A percentile compares a stretch with the other conserved stretches of the same genome.
phyloP scores from a whole-genome alignment of 768 basidiomycete genomes.

The Lentinula raphanica region DNA sequence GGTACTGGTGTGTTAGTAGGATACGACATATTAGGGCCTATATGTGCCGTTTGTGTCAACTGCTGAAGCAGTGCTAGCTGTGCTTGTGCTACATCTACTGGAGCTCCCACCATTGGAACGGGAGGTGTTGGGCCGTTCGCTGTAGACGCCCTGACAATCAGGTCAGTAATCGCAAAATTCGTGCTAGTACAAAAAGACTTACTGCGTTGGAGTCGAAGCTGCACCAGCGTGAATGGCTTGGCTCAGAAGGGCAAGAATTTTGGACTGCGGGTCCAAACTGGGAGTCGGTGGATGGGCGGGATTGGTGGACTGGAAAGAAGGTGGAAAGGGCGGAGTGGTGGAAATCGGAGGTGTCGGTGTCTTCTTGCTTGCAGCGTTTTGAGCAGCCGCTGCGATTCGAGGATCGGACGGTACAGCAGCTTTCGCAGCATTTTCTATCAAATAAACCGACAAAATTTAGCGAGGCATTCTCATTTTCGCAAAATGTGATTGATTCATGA shows the following conservation, averaged over 20 bases:
- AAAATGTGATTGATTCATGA: conserved; percentile 58
- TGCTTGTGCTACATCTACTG: conserved; percentile 48
- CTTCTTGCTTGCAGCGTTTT: conserved; percentile 24
- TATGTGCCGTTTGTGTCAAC: conserved; percentile 57
- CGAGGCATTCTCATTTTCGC: conserved; percentile 49
- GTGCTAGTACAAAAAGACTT: not conserved
- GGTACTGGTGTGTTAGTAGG: conserved; percentile 25
- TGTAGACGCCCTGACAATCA: conserved; percentile 17
- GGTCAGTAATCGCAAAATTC: not conserved
- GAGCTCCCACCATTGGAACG: conserved; percentile 27
- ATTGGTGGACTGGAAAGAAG: not conserved
- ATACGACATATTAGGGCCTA: conserved; percentile 23
- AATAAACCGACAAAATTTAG: conserved; percentile 34
- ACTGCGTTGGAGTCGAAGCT: conserved; percentile 33
- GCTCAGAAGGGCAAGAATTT: conserved; percentile 63
- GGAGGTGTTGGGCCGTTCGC: conserved; percentile 39
- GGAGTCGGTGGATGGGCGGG: conserved; percentile 14
- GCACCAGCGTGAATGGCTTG: conserved; percentile 52
- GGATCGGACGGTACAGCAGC: conserved; percentile 31
- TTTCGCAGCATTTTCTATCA: conserved; percentile 52
- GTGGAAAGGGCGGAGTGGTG: conserved; percentile 17
- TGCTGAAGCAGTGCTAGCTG: conserved; percentile 76
- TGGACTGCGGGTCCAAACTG: conserved; percentile 47
- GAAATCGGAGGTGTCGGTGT: conserved; percentile 22
- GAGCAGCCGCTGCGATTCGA: conserved; percentile 26